A percentile compares a stretch with the other conserved stretches of the same genome.
phyloP scores from a whole-genome alignment of 768 basidiomycete genomes.

The Tylopilus rubrobrunneus region DNA sequence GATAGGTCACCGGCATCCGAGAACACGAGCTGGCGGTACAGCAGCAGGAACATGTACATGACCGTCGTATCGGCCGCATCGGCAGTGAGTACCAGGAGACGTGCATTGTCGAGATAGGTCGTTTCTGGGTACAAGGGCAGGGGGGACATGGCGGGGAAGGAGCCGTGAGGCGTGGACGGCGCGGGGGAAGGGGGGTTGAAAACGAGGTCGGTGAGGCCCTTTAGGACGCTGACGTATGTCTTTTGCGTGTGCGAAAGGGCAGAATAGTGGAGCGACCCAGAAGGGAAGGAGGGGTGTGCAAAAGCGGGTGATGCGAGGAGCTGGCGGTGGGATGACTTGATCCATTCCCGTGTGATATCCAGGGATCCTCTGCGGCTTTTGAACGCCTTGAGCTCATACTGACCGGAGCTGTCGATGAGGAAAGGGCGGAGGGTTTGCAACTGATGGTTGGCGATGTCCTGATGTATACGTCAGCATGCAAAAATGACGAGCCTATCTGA shows the following conservation, averaged over 20 bases:
- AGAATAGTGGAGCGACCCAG: constrained; percentile 40
- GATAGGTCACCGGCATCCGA: constrained; percentile 39
- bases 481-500: constrained; percentile 12
- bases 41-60: constrained; percentile 75
- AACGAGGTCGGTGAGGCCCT: constrained; percentile 61
- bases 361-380: constrained; percentile 56
- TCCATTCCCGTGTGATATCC: constrained; percentile 61
- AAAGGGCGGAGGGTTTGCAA: constrained; percentile 90
- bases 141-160: constrained; percentile 31
- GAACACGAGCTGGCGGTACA: constrained; percentile 71
- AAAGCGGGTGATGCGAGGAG: constrained; percentile 40
- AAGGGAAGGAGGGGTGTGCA: constrained; percentile 42
- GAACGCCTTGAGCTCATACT: constrained; percentile 78
- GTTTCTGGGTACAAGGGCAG: constrained; percentile 67
- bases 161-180: constrained; percentile 15
- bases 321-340: constrained; percentile 48
- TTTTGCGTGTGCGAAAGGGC: constrained; percentile 40
- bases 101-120: constrained; percentile 71
- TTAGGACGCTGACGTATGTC: constrained; percentile 52
- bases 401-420: constrained; percentile 73
- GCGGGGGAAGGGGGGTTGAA: constrained; percentile 49
- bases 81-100: constrained; percentile 58
- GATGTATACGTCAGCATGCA: constrained; percentile 20
- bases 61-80: constrained; percentile 75
- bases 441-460: constrained; percentile 98